These are phyloP conservation scores for Fusarium armeniacum DNA, from an alignment of 2,329 filamentous ascomycete species.

Conservation along the genomic window DNA sequence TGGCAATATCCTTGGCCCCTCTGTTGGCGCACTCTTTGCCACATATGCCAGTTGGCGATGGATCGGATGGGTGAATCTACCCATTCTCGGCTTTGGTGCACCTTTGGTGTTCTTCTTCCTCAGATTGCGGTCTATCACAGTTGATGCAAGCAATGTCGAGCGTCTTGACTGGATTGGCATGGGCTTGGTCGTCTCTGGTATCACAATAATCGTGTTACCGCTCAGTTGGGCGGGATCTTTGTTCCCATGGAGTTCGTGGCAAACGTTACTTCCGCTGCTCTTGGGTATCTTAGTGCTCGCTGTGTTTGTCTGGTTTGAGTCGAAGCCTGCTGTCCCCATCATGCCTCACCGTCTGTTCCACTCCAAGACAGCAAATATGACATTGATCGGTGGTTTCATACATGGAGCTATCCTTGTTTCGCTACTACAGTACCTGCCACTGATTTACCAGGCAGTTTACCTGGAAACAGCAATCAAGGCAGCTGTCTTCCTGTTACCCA, in stretches of 20 bases:
- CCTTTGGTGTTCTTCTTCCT: constrained; percentile 28
- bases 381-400: constrained; percentile 23
- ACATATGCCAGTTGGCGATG: constrained; percentile 25
- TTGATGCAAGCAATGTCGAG: constrained; percentile 10
- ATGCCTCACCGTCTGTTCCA: constrained; percentile 25
- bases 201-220: constrained; percentile 16
- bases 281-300: constrained; percentile 1
- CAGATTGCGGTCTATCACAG: constrained; percentile 6
- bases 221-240: constrained; percentile 30
- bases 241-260: constrained; percentile 21
- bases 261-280: constrained; percentile 19
- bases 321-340: constrained; percentile 14
- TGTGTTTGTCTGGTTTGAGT: constrained; percentile 13
- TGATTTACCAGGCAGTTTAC: constrained; percentile 24
- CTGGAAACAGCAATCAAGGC: constrained; percentile 21
- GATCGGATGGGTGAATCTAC: constrained; percentile 27
- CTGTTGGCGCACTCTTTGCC: constrained; percentile 7
- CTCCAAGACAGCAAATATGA: constrained; percentile 27
- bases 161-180: constrained; percentile 30
- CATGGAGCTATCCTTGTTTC: constrained; percentile 24
- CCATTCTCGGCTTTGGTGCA: constrained; percentile 16
- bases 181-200: constrained; percentile 13
- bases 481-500: constrained; percentile 14
- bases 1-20: constrained; percentile 19
- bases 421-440: constrained; percentile 11